Percentiles rank a stretch among this genome's conserved stretches.
Conservation (phyloP, 345 rosid species). For the Murraya koenigii region DNA sequence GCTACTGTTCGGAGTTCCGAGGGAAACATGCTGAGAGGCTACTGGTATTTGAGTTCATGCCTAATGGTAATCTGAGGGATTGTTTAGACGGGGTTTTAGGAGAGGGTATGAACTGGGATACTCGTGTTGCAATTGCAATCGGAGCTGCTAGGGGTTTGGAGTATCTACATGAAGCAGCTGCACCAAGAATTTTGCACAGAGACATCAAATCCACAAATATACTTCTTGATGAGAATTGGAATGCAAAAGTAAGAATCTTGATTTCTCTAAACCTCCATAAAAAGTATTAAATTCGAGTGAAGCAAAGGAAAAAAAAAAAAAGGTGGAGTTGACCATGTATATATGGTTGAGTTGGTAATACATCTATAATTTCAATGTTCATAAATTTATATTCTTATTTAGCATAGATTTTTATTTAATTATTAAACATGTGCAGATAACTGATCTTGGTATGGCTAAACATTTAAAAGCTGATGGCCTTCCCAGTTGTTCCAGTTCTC, state of each 20-base stretch:
- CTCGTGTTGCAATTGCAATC: conserved; percentile 75
- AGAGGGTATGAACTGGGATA: conserved; percentile 75
- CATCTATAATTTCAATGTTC: neutral
- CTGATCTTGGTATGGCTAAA: conserved; percentile 99
- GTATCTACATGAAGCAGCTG: conserved; percentile 98
- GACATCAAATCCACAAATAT: conserved; percentile 96
- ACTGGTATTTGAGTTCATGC: conserved; percentile 83
- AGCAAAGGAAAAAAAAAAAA: neutral
- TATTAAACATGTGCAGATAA: conserved; percentile 54
- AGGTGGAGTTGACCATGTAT: neutral
- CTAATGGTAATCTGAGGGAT: conserved; percentile 80
- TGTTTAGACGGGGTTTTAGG: conserved; percentile 67
- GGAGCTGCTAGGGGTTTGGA: conserved; percentile 98
- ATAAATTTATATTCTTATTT: neutral
- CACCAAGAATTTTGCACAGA: conserved; percentile 94
- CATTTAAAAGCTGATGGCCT: conserved; percentile 71
- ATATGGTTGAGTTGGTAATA: neutral
- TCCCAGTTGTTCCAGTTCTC: conserved; percentile 85
- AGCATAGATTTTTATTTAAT: neutral
- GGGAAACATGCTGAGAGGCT: conserved; percentile 83
- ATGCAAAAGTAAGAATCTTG: conserved; percentile 70
- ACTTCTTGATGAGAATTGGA: conserved; percentile 80
- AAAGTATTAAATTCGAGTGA: neutral
- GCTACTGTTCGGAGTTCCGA: conserved; percentile 76
- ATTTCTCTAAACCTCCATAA: neutral